A percentile compares a stretch with the other conserved stretches of the same genome.
phyloP scores from a whole-genome alignment of 495 filamentous ascomycete species.

The Tuber magnatum region DNA sequence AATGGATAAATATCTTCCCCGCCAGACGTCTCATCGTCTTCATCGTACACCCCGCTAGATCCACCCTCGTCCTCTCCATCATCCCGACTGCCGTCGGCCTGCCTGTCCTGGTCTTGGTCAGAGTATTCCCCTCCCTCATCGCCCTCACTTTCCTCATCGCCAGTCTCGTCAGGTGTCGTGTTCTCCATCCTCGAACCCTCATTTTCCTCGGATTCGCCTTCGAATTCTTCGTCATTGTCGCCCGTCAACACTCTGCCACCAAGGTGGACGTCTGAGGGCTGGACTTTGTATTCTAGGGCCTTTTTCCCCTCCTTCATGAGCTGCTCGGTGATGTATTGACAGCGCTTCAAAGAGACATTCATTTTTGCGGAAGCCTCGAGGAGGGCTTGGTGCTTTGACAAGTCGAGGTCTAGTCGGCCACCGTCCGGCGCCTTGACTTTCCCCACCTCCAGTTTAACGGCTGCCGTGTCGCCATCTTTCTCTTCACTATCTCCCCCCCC shows the following conservation, averaged over 20 bases:
- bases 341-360: constrained; percentile 85
- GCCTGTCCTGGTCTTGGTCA: constrained; percentile 17
- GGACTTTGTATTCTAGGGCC: constrained; percentile 73
- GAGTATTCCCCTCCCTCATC: constrained; percentile 34
- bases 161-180: constrained; percentile 17
- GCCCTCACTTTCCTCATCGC: constrained; percentile 6
- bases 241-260: constrained; percentile 71
- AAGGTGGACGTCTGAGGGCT: constrained; percentile 66
- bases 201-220: constrained; percentile 32
- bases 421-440: constrained; percentile 54
- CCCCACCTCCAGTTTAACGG: constrained; percentile 20
- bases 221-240: constrained; percentile 53
- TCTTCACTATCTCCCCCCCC: constrained; percentile 49
- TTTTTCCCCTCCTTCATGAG: constrained; percentile 81
- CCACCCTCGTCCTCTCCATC: constrained; percentile 15
- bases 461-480: constrained; percentile 35
- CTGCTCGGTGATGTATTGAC: constrained; percentile 76
- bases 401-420: constrained; percentile 68
- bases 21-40: not conserved
- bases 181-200: constrained; percentile 14
- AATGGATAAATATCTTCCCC: constrained; percentile 1
- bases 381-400: constrained; percentile 80
- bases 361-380: constrained; percentile 84
- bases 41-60: not conserved
- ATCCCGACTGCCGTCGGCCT: constrained; percentile 26